Conservation (phyloP, 768 basidiomycete genomes). For the Tubosaeta sp. region DNA sequence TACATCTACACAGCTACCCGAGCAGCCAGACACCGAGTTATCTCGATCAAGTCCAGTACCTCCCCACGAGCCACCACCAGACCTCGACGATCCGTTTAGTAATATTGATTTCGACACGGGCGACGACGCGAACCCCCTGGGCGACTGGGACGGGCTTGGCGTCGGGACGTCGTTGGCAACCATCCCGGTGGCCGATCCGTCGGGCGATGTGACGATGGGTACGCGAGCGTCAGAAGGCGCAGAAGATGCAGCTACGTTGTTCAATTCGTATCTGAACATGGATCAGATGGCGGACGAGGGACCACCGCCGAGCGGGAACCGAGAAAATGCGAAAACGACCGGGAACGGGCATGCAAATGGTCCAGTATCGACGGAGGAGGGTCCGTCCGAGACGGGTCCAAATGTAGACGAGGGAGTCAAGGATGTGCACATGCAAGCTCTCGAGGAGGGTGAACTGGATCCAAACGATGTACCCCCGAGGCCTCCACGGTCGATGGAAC, state of each 20-base stretch:
- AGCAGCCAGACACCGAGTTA: background rate
- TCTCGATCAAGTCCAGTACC: background rate
- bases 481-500: background rate
- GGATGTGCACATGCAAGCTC: background rate
- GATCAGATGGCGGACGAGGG: conserved; percentile 10
- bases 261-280: conserved; percentile 24
- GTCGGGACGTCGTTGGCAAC: conserved; percentile 6
- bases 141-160: conserved; percentile 7
- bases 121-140: background rate
- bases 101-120: conserved; percentile 11
- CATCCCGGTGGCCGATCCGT: background rate
- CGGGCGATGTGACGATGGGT: background rate
- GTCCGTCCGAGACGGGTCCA: background rate
- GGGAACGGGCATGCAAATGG: background rate
- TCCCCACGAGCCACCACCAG: conserved; percentile 5
- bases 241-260: conserved; percentile 7
- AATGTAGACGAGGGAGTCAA: background rate
- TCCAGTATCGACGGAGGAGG: background rate
- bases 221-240: background rate
- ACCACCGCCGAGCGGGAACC: background rate
- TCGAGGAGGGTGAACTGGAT: conserved; percentile 17
- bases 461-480: background rate
- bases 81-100: conserved; percentile 13
- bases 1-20: background rate
- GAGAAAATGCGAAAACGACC: background rate